Evolutionary conservation across 805 yeast species (phyloP), one percentile per base, ranked within the genome.

Genomic region (Starmerella bacillaris): DNA sequence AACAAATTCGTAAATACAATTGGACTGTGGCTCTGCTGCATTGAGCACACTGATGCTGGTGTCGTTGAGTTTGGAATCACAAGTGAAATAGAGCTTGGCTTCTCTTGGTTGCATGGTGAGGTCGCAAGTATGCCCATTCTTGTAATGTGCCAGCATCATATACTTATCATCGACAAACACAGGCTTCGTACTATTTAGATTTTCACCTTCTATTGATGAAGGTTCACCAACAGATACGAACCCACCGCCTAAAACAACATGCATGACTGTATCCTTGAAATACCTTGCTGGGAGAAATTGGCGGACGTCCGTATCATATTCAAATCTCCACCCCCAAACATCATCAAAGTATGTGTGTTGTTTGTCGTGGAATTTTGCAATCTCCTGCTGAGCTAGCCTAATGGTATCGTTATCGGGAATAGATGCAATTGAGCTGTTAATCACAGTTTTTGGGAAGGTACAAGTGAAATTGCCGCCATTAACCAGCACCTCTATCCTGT

Each of bases 111-210:
- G 49, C 2, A 61, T 61, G 0, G 78, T 73, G 31, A 71, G 49
- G 45, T 72, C 78, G 53, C 89, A 77, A 3, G 57, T 35, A 16
- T 65, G 65, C 6, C 86, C 89, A 51, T 56, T 37, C 39, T 55
- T 55, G 50, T 33, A 41, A 20, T 20, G 20, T 5, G 36, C 38
- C 22, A 19, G 24, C 30, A 45, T 27, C 37, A 39, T 37, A 30
- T 37, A 31, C 31, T 27, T 18, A 21, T 39, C 46, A 11, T 32
- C 37, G 2, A 41, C 38, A n/a, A 35, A 27, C 8, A 24, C 43
- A 4, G 43, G 40, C 34, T 28, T 14, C 17, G 39, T 38, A 3
- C 12, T 20, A 16, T 12, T 18, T 32, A 17, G 29, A n/a, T 12
- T 17, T 12, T 17, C 24, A 27, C 5, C 39, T 35, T 4, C 30